Percentiles rank a stretch among this genome's conserved stretches.
These are phyloP conservation scores for Pseudocercospora crystallina DNA, from an alignment of 2,329 filamentous ascomycete genomes.

Conservation along the genomic window DNA sequence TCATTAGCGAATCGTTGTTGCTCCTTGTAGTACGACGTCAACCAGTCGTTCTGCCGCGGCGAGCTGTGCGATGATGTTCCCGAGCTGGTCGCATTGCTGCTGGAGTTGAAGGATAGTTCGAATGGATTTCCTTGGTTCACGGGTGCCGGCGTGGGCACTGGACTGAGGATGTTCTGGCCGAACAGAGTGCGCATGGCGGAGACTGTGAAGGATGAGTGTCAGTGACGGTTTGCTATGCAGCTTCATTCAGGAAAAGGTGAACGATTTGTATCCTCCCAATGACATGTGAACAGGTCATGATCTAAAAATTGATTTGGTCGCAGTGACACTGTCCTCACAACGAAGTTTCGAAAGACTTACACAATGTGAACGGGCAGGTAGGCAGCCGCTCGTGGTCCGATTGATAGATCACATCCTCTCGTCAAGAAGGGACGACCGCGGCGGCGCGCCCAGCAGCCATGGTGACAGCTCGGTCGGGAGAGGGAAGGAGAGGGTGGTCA, in stretches of 20 bases:
- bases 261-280: not conserved
- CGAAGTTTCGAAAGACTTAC: slow-evolving; percentile 24
- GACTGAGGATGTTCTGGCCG: slow-evolving; percentile 33
- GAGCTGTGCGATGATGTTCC: slow-evolving; percentile 29
- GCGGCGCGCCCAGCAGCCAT: slow-evolving; percentile 5
- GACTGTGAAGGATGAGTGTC: slow-evolving; percentile 16
- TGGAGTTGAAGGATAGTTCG: slow-evolving; percentile 31
- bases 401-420: slow-evolving; percentile 23
- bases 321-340: slow-evolving; percentile 6
- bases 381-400: slow-evolving; percentile 19
- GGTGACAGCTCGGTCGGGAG: not conserved
- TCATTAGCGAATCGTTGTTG: slow-evolving; percentile 25
- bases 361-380: slow-evolving; percentile 20
- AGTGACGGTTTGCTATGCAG: slow-evolving; percentile 4
- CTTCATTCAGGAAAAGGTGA: not conserved
- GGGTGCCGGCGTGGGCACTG: slow-evolving; percentile 26
- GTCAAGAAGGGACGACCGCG: slow-evolving; percentile 1
- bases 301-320: slow-evolving; percentile 9
- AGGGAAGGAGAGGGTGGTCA: slow-evolving; percentile 8
- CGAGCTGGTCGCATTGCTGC: slow-evolving; percentile 23
- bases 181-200: slow-evolving; percentile 36
- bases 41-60: slow-evolving; percentile 28
- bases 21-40: slow-evolving; percentile 32
- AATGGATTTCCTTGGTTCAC: slow-evolving; percentile 30
- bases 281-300: slow-evolving; percentile 2